Percentiles rank a stretch among this genome's conserved stretches.
Conservation (phyloP, 225 moss, liverwort and hornwort genomes). For the Pseudoscleropodium purum region DNA sequence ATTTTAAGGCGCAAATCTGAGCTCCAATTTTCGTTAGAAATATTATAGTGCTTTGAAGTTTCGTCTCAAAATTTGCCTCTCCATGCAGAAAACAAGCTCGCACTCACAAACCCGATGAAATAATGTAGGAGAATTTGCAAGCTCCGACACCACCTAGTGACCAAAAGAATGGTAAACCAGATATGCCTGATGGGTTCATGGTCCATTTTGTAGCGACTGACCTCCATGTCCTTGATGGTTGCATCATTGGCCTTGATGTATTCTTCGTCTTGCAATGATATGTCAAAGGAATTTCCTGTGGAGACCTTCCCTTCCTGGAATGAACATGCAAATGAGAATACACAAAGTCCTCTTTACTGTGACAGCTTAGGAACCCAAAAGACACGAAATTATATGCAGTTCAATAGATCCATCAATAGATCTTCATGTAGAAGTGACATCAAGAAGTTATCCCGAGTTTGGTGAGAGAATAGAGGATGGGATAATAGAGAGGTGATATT, state of each 20-base stretch:
- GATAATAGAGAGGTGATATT: not conserved
- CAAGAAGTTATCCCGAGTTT: too few relatives aligned
- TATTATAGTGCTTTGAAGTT: not conserved
- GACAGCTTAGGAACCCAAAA: not conserved
- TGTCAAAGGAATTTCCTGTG: conserved; percentile 90
- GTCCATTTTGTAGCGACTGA: not conserved
- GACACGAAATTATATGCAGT: not conserved
- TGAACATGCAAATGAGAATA: not conserved
- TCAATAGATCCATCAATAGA: not conserved
- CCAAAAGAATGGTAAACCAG: not conserved
- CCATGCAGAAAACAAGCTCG: not conserved
- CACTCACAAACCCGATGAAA: not conserved
- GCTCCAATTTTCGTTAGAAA: not conserved
- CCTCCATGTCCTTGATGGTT: conserved; percentile 95
- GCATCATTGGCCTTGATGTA: conserved; percentile 76
- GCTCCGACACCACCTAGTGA: not conserved
- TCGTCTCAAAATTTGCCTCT: not conserved
- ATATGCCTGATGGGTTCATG: not conserved
- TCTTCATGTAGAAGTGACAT: not conserved
- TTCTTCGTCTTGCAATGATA: conserved; percentile 56
- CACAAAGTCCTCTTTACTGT: not conserved
- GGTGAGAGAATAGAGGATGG: not conserved
- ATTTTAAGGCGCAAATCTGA: not conserved
- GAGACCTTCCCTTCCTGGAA: conserved; percentile 55
- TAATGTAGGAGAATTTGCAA: not conserved